Percentiles rank a stretch among this genome's conserved stretches.
phyloP scores from a whole-genome alignment of 2,329 filamentous ascomycete species.

The Hypocrella siamensis region DNA sequence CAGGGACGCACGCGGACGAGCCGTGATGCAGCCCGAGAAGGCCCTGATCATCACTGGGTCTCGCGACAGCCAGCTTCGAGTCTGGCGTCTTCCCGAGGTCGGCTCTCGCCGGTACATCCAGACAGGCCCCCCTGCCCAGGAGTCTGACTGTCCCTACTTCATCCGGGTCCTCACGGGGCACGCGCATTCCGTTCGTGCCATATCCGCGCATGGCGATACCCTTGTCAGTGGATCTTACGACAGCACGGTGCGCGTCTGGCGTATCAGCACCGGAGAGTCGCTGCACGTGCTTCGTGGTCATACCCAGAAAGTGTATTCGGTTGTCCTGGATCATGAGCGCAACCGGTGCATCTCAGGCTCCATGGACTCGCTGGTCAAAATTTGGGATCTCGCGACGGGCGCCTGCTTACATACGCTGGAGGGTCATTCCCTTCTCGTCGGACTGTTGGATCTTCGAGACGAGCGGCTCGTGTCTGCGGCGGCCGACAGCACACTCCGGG shows the following conservation, averaged over 20 bases:
- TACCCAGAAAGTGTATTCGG: constrained; percentile 87
- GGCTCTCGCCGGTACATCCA: constrained; percentile 67
- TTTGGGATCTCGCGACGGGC: constrained; percentile 87
- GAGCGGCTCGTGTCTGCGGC: constrained; percentile 88
- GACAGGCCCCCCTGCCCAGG: constrained; percentile 55
- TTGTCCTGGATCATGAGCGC: constrained; percentile 80
- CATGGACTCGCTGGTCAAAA: constrained; percentile 96
- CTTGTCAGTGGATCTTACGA: constrained; percentile 97
- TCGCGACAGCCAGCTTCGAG: constrained; percentile 79
- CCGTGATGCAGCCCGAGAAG: constrained; percentile 83
- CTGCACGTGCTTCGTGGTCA: constrained; percentile 77
- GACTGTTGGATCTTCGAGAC: constrained; percentile 75
- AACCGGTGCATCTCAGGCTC: constrained; percentile 95
- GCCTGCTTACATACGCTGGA: constrained; percentile 77
- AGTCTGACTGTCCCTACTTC: constrained; percentile 84
- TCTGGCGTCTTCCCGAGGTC: constrained; percentile 82
- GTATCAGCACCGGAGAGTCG: constrained; percentile 85
- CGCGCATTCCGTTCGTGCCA: constrained; percentile 85
- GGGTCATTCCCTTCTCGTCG: constrained; percentile 83
- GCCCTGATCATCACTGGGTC: constrained; percentile 96
- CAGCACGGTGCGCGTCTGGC: constrained; percentile 89
- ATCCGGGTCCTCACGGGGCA: constrained; percentile 77
- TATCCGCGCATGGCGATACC: constrained; percentile 86
- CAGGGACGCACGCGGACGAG: constrained; percentile 51
- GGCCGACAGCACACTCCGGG: constrained; percentile 84